These are phyloP conservation scores for Suhomyces bokatorum DNA, from an alignment of 1,139 yeast genomes.

Conservation along the genomic window DNA sequence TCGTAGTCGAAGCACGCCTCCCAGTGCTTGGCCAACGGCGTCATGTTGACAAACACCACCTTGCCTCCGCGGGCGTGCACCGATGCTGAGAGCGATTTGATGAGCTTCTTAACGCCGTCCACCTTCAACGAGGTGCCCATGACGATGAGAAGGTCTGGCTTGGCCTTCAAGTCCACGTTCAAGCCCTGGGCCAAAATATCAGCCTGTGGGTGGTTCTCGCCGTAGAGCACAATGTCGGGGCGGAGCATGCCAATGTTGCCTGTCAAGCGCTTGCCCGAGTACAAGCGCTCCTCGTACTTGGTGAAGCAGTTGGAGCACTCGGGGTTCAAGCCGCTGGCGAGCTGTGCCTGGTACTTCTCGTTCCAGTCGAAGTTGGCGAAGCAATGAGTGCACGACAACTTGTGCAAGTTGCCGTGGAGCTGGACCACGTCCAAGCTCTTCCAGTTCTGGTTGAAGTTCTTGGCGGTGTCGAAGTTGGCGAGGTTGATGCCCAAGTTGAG, in stretches of 20 bases:
- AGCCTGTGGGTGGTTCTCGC: conserved; percentile 76
- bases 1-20: conserved; percentile 65
- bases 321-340: conserved; percentile 59
- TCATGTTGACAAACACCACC: conserved; percentile 64
- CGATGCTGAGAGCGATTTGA: conserved; percentile 55
- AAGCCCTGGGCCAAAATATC: conserved; percentile 64
- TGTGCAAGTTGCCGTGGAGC: conserved; percentile 85
- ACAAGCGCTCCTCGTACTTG: conserved; percentile 53
- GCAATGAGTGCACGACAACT: conserved; percentile 73
- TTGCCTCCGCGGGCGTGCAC: conserved; percentile 64
- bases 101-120: conserved; percentile 68
- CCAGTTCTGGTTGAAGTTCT: conserved; percentile 49
- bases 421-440: conserved; percentile 75
- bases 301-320: conserved; percentile 60
- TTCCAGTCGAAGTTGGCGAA: conserved; percentile 62
- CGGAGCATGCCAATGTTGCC: conserved; percentile 63
- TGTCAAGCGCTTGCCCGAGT: conserved; percentile 61
- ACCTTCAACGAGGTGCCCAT: conserved; percentile 80
- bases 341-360: conserved; percentile 41
- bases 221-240: conserved; percentile 76
- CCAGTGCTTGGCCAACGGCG: conserved; percentile 55
- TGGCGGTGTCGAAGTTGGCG: conserved; percentile 28
- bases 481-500: conserved; percentile 46
- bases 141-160: conserved; percentile 65
- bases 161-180: conserved; percentile 52